Conservation (phyloP, 805 yeast species). For the Starmerella cellae region DNA sequence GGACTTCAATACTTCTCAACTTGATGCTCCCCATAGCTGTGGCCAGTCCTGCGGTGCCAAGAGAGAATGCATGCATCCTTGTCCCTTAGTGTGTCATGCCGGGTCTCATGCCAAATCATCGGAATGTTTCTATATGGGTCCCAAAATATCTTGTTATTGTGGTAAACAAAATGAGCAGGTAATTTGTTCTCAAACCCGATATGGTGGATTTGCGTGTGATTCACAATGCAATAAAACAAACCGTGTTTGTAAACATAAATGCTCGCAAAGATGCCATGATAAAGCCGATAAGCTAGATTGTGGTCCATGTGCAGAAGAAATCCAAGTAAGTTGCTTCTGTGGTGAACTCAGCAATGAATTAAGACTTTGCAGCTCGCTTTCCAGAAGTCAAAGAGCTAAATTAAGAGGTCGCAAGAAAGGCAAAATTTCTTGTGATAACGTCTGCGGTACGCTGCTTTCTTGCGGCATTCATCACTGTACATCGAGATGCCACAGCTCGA, state of each 20-base stretch:
- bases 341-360: slow-evolving; percentile 4
- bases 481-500: slow-evolving; percentile 9
- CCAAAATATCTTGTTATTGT: slow-evolving; percentile 18
- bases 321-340: slow-evolving; percentile 30
- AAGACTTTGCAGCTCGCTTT: slow-evolving; percentile 1
- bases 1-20: not conserved
- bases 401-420: not conserved
- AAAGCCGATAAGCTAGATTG: slow-evolving; percentile 4
- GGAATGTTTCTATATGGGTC: slow-evolving; percentile 19
- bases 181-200: slow-evolving; percentile 13
- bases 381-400: not conserved
- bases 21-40: slow-evolving; percentile 19
- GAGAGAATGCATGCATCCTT: slow-evolving; percentile 21
- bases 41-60: slow-evolving; percentile 22
- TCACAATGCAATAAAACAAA: slow-evolving; percentile 7
- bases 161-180: slow-evolving; percentile 9
- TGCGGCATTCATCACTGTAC: slow-evolving; percentile 17
- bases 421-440: slow-evolving; percentile 8
- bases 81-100: slow-evolving; percentile 21
- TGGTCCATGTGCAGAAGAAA: slow-evolving; percentile 11
- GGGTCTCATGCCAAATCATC: slow-evolving; percentile 18
- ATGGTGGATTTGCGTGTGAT: slow-evolving; percentile 17
- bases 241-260: slow-evolving; percentile 15
- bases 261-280: slow-evolving; percentile 16
- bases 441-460: slow-evolving; percentile 5